Conservation (phyloP, 2,329 filamentous ascomycete species). For the Coniochaeta sp. region DNA sequence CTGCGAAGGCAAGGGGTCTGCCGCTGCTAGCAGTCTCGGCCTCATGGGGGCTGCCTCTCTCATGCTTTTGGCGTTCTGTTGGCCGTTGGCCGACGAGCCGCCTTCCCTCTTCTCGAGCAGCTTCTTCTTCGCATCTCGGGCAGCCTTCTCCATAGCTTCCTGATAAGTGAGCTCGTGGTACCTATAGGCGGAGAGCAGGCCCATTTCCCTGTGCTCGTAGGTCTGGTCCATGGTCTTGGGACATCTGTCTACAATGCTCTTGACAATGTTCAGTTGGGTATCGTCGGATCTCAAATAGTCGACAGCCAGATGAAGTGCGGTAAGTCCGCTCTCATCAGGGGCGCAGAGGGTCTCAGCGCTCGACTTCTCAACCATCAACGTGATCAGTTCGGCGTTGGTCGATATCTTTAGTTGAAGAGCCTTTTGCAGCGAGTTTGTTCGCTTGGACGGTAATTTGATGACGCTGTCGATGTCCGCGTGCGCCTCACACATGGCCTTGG, state of each 20-base stretch:
- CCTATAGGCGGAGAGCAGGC: not conserved
- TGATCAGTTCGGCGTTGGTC: not conserved
- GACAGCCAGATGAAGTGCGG: not conserved
- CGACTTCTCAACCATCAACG: not conserved
- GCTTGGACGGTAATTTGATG: not conserved
- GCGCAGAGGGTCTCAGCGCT: not conserved
- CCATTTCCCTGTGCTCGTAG: not conserved
- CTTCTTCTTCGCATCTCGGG: not conserved
- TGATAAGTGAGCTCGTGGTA: not conserved
- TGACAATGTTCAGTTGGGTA: not conserved
- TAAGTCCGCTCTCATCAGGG: not conserved
- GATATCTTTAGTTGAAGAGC: not conserved
- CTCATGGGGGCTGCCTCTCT: not conserved
- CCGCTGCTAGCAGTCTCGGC: not conserved
- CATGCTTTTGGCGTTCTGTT: not conserved
- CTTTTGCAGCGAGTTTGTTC: not conserved
- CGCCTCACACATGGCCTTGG: conserved; percentile 8
- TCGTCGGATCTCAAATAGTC: not conserved
- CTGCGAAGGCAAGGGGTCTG: not conserved
- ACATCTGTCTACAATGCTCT: not conserved
- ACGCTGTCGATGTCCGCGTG: conserved; percentile 7
- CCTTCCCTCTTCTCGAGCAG: not conserved
- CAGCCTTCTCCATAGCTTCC: not conserved
- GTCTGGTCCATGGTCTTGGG: conserved; percentile 1
- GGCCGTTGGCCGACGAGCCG: not conserved